Base-by-base conservation (phyloP, 108 stramenopile genomes). In the Nitzschia palea region DNA sequence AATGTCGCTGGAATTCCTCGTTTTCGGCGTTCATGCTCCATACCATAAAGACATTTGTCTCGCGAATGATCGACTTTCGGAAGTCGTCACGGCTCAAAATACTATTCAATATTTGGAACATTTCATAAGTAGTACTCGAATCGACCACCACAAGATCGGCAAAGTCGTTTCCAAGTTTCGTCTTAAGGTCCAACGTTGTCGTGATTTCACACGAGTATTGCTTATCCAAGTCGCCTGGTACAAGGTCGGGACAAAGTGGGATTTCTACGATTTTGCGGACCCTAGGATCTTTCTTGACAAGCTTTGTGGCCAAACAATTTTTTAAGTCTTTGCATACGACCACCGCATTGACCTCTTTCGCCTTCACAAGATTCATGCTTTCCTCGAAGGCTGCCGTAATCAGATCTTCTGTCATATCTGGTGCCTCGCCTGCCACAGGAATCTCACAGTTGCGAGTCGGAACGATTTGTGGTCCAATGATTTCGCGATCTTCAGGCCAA, bases 401-500 rank as follows among this genome's bases (percentile, higher is more conserved):
- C 22, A 57, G 42, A 5, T 58, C 44, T 2, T 50, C 30, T 18
- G 44, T 45, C 15, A 44, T 40, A 10, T 58, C 57, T 8, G 56
- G 43, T 2, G 51, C 50, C 5, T 59, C 59, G 23, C 4, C 40
- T 9, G 26, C 18, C 1, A 40, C 34, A 44, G 36, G 20, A 20
- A 48, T 34, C 8, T 73, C 64, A 25, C 74, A 76, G 29, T 68
- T 76, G 29, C 67, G 74, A 18, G 32, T 35, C 55, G 63, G 67
- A 26, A 62, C 54, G 37, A 76, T 61, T 23, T 76, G 82, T 3
- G 87, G 87, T 20, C 91, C 91, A 47, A 86, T 80, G 6, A 76
- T 73, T 18, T 82, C 74, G 4, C 80, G 71, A 67, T 89, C 88
- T 25, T 86, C 83, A 48, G 71, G 67, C 91, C 91, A 92, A 35